Base-by-base conservation (phyloP, 2,329 filamentous ascomycete species). In the Cadophora malorum region DNA sequence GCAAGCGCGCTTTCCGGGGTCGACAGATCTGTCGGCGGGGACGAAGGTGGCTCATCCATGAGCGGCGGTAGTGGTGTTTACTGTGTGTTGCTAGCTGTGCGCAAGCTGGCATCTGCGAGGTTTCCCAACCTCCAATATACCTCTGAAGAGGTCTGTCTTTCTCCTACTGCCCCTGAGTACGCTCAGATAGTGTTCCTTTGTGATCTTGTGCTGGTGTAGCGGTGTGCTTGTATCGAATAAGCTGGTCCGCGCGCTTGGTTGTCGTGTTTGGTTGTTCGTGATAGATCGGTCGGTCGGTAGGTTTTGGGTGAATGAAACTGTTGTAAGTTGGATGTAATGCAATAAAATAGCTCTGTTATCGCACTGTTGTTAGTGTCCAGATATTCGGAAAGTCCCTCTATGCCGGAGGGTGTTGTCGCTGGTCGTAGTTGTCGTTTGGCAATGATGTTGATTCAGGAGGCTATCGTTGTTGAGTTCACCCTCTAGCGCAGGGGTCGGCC, bases 1-100 rank as follows among this genome's bases (percentile, higher is more conserved):
- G 90, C 86, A 63, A 99, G 85, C 70, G 94, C 91, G 77, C 96
- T 92, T 77, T 94, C 90, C 61, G 85, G 79, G 65, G 79, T 84
- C 65, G 86, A 79, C 63, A 82, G 79, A 76, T 84, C 85, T 76
- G 81, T 81, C 12, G 86, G 87, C 64, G 88, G 88, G 60, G 88
- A 90, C 6, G 88, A 90, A 6, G 87, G 87, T 73, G 84, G 83
- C 76, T 90, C 88, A 69, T 75, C 75, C 76, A 76, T 76, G 65
- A 69, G 67, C 60, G 67, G 62, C 66, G 52, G 65, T 68, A 49
- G 68, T 68, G 62, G 63, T 71, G 62, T 71, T 70, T 62, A 67
- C 53, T 47, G 67, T 55, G 66, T 67, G 25, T 58, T 56, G 41
- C 31, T 21, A 33, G 23, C 53, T 69, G 69, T 64, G 69, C 65